Evolutionary conservation across 2,329 filamentous ascomycete species (phyloP).

Genomic region (Colletotrichum sansevieriae): DNA sequence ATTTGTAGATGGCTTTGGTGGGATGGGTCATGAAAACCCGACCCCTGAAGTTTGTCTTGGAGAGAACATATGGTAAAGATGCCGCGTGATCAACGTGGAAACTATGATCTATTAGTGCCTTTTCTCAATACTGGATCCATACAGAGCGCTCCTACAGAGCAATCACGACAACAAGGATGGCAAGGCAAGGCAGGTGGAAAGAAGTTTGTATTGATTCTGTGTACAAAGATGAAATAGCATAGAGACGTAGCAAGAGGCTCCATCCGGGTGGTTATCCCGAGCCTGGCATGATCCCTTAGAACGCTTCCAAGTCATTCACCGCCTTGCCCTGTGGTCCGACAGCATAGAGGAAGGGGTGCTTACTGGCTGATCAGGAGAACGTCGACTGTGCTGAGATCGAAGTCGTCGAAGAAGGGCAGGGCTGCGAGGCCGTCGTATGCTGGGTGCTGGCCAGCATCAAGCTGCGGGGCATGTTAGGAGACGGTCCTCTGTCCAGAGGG

Average conservation of each 20-base stretch:
- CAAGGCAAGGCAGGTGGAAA: constrained; percentile 42
- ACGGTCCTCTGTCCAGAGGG: background rate
- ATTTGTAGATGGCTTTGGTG: constrained; percentile 99
- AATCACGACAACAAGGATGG: constrained; percentile 38
- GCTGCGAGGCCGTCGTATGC: constrained; percentile 94
- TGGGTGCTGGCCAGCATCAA: constrained; percentile 97
- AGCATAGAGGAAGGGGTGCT: constrained; percentile 60
- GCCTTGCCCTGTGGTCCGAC: constrained; percentile 46
- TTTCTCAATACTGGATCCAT: constrained; percentile 1
- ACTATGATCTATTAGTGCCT: constrained; percentile 63
- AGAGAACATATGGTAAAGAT: constrained; percentile 95
- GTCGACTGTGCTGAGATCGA: constrained; percentile 96
- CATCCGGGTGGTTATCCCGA: constrained; percentile 30
- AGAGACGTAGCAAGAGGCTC: constrained; percentile 40
- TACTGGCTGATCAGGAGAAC: constrained; percentile 99
- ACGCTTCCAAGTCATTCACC: constrained; percentile 39
- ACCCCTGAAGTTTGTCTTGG: constrained; percentile 97
- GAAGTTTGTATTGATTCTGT: constrained; percentile 44
- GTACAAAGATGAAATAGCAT: constrained; percentile 40
- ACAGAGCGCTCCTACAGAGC: constrained; percentile 13
- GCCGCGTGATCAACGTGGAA: constrained; percentile 99
- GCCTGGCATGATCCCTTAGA: constrained; percentile 29
- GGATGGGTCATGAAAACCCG: constrained; percentile 99
- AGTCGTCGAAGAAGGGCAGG: constrained; percentile 98
- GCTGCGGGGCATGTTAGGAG: constrained; percentile 61